Evolutionary conservation across 306 rosid genomes (phyloP).

Genomic region (Adenanthera pavonina): DNA sequence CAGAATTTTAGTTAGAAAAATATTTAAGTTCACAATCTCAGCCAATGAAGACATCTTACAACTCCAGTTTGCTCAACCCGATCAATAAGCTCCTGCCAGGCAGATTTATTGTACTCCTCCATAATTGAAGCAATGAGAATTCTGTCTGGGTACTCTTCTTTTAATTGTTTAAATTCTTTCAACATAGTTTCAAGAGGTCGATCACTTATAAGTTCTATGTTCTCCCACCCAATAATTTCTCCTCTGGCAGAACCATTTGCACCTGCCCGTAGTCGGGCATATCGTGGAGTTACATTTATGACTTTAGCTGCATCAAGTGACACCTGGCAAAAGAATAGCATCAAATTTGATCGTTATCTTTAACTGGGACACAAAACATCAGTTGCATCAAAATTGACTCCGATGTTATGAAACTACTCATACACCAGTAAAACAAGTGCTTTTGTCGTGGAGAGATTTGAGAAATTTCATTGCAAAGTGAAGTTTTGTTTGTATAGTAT

Average conservation of each 20-base stretch:
- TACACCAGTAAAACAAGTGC: slow-evolving; percentile 16
- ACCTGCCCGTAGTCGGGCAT: slow-evolving; percentile 79
- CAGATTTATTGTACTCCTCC: slow-evolving; percentile 95
- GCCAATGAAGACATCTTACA: slow-evolving; percentile 56
- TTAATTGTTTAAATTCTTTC: slow-evolving; percentile 85
- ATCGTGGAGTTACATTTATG: slow-evolving; percentile 92
- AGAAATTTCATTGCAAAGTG: slow-evolving; percentile 6
- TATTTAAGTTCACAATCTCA: background rate
- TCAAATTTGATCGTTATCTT: slow-evolving; percentile 16
- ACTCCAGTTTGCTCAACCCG: slow-evolving; percentile 96
- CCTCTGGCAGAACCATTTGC: slow-evolving; percentile 79
- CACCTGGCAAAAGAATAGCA: slow-evolving; percentile 56
- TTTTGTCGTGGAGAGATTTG: background rate
- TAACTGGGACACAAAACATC: slow-evolving; percentile 18
- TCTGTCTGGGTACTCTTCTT: slow-evolving; percentile 88
- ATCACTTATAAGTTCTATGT: slow-evolving; percentile 92
- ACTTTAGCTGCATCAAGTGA: slow-evolving; percentile 94
- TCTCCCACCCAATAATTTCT: slow-evolving; percentile 95
- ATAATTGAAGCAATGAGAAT: slow-evolving; percentile 95
- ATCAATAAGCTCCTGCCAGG: slow-evolving; percentile 95
- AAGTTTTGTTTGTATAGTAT: background rate
- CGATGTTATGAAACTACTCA: background rate
- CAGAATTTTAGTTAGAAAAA: slow-evolving; percentile 3
- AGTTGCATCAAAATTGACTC: background rate
- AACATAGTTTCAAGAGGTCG: slow-evolving; percentile 90